phyloP scores from a whole-genome alignment of 1,284 basidiomycete genomes.

The Rugosomyces carneus region DNA sequence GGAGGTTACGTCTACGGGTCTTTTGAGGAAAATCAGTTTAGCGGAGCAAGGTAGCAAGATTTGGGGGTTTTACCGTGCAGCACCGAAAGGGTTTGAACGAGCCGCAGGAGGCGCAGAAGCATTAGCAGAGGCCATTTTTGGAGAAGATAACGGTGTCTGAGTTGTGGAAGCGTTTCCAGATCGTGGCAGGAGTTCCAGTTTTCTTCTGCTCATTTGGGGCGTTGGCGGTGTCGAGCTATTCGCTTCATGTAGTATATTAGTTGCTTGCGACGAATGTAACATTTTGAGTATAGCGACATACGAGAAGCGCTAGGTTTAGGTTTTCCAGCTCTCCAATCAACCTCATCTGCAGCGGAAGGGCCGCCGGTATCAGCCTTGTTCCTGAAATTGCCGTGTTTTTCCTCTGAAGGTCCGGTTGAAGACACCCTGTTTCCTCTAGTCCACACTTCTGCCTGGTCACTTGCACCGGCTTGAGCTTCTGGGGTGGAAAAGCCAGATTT shows the following conservation, averaged over 20 bases:
- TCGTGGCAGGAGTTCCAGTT: conserved; percentile 80
- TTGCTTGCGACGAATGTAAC: neutral
- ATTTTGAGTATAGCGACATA: conserved; percentile 30
- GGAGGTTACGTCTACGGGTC: conserved; percentile 79
- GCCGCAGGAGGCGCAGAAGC: conserved; percentile 34
- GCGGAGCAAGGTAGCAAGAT: neutral
- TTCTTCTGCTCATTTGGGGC: conserved; percentile 70
- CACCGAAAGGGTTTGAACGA: conserved; percentile 78
- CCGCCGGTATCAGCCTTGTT: conserved; percentile 49
- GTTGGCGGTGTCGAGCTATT: conserved; percentile 72
- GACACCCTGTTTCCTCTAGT: conserved; percentile 63
- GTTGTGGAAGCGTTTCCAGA: conserved; percentile 54
- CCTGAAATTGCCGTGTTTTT: conserved; percentile 45
- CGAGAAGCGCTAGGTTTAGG: conserved; percentile 55
- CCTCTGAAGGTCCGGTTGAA: conserved; percentile 33
- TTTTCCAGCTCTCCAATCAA: conserved; percentile 55
- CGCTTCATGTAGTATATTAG: conserved; percentile 31
- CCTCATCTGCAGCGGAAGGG: conserved; percentile 44
- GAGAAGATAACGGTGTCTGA: conserved; percentile 69
- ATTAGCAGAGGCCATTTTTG: conserved; percentile 54
- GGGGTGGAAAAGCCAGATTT: conserved; percentile 50
- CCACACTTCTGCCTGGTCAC: conserved; percentile 77
- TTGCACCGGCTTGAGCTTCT: conserved; percentile 46
- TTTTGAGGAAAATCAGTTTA: conserved; percentile 24
- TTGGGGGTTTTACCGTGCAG: conserved; percentile 56